Conservation (phyloP, 108 stramenopile species). For the Skeletonema potamos region DNA sequence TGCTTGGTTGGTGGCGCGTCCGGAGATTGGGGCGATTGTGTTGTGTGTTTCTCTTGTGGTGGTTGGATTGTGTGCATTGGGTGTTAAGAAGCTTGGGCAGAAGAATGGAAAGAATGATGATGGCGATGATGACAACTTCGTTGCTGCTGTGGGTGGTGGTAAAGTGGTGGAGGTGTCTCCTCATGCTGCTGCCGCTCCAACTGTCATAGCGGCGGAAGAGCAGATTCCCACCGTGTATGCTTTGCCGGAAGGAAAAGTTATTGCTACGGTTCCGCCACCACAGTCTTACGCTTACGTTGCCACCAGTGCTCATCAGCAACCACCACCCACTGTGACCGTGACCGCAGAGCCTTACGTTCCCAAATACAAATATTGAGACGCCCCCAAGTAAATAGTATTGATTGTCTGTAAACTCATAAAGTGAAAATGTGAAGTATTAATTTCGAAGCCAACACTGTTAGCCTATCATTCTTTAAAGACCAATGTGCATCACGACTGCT, state of each 20-base stretch:
- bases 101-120: not conserved
- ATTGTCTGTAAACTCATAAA: no score
- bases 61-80: slow-evolving; percentile 4
- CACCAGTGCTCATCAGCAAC: not conserved
- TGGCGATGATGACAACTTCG: not conserved
- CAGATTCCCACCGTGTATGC: not conserved
- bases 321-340: not conserved
- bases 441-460: no score
- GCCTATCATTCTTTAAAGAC: no score
- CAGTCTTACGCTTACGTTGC: not conserved
- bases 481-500: no score
- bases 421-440: no score
- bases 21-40: slow-evolving; percentile 13
- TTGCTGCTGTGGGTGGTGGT: not conserved
- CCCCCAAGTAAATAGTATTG: no score
- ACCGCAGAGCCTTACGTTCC: not conserved
- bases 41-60: not conserved
- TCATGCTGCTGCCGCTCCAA: not conserved
- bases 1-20: slow-evolving; percentile 27
- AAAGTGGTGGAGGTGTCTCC: not conserved
- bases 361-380: no score
- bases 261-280: not conserved
- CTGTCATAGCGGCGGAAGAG: not conserved
- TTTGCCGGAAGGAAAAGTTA: not conserved
- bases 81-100: slow-evolving; percentile 1